These are phyloP conservation scores for Bacterosira constricta DNA, from an alignment of 108 stramenopile genomes.

Conservation along the genomic window DNA sequence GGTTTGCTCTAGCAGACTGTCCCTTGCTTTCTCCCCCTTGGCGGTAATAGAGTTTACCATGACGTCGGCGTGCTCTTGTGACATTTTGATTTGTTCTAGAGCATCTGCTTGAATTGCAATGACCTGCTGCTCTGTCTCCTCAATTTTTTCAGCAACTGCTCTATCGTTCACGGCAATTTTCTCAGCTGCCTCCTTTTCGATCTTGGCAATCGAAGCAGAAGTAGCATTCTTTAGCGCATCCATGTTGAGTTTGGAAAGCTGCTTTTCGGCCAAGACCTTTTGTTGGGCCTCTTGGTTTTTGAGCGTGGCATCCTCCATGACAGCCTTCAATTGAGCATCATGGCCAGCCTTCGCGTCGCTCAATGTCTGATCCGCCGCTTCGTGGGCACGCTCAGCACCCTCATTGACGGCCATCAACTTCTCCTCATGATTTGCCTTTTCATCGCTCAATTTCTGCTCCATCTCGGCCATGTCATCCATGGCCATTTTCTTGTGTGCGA, in stretches of 20 bases:
- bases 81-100: background rate
- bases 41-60: no score
- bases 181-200: constrained; percentile 11
- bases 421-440: no score
- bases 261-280: constrained; percentile 14
- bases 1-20: background rate
- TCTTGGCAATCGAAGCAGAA: constrained; percentile 20
- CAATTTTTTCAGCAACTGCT: background rate
- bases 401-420: no score
- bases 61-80: constrained; percentile 5
- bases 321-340: background rate
- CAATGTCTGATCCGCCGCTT: background rate
- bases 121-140: constrained; percentile 11
- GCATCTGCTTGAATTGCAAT: background rate
- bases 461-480: background rate
- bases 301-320: background rate
- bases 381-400: no score
- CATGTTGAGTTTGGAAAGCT: constrained; percentile 23
- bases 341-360: background rate
- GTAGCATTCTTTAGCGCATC: constrained; percentile 25
- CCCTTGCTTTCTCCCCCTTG: no score
- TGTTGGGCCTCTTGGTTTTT: constrained; percentile 12
- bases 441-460: background rate
- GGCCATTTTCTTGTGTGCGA: background rate
- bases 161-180: background rate